Evolutionary conservation across 495 filamentous ascomycete species (phyloP).

Genomic region (Cercophora samala): DNA sequence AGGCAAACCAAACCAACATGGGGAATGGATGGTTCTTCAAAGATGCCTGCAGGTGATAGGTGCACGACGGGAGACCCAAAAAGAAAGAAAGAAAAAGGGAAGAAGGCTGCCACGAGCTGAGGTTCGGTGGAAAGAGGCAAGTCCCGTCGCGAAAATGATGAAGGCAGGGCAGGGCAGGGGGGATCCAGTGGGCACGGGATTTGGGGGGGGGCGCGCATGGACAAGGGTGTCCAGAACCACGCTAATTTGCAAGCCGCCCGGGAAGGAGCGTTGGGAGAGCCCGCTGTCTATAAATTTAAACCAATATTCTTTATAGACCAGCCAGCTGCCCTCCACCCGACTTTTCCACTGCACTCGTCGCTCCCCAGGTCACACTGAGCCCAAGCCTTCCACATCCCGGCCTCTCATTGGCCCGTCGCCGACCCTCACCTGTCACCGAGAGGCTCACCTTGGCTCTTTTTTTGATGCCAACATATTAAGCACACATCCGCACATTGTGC

Average conservation of each 20-base stretch:
- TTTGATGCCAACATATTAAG: neutral
- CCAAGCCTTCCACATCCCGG: neutral
- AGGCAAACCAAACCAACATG: neutral
- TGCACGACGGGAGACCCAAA: neutral
- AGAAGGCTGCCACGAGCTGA: slow-evolving; percentile 2
- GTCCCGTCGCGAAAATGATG: slow-evolving; percentile 20
- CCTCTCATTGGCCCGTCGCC: slow-evolving; percentile 6
- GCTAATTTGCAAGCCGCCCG: slow-evolving; percentile 32
- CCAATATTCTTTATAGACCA: slow-evolving; percentile 41
- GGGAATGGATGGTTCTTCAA: neutral
- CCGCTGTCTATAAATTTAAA: slow-evolving; percentile 43
- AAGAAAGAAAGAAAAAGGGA: neutral
- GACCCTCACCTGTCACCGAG: slow-evolving; percentile 15
- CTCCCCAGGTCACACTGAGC: slow-evolving; percentile 18
- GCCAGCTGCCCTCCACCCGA: slow-evolving; percentile 39
- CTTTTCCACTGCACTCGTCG: slow-evolving; percentile 29
- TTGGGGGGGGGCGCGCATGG: slow-evolving; percentile 26
- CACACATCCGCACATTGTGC: neutral
- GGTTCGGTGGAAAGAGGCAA: slow-evolving; percentile 2
- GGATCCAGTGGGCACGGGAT: slow-evolving; percentile 17
- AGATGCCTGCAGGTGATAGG: neutral
- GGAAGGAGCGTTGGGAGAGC: slow-evolving; percentile 31
- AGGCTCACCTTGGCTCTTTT: neutral
- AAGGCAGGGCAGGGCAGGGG: slow-evolving; percentile 16
- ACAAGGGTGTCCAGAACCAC: slow-evolving; percentile 30